Base-by-base conservation (phyloP, 192 early-diverging fungal genomes). In the Entophlyctis helioformis region DNA sequence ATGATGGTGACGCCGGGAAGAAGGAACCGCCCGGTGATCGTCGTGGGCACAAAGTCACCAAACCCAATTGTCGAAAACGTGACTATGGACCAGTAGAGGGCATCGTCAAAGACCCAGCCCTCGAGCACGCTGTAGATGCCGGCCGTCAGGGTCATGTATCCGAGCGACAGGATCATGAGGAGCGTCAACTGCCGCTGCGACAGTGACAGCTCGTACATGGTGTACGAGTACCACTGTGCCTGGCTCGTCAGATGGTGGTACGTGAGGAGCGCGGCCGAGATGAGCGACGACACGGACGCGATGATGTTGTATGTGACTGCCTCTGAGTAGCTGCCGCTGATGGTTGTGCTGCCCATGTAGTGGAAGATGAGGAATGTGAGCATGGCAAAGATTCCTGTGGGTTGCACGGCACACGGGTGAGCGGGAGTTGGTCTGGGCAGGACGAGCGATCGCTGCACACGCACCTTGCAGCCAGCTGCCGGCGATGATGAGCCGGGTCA, bases 51-150 rank as follows among this genome's bases (percentile, higher is more conserved):
- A 13, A 67, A 28, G 42, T 74, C 71, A 10, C 71, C 71, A 48
- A 74, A 74, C 7, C 71, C 67, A 32, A 73, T 69, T 2, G 69
- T 64, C 7, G 62, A 53, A n/a, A 63, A 41, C 5, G 64, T 62
- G 13, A 50, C 39, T 21, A 63, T 37, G 18, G 50, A 50, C 59
- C 61, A 66, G 33, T 64, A 63, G 4, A 60, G n/a, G 3, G 56
- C 60, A 37, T 67, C 67, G 32, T 72, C 68, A 46, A 68, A 60
- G 21, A 63, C 53, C 70, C 70, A 72, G 24, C 51, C 61, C 46
- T 74, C 67, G 12, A 74, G 28, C 31, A 23, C 25, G 12, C 47
- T 46, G 50, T 71, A 74, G 2, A 60, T 7, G 2, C 26, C 9
- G 13, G 57, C 59, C 29, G 43, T 40, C 6, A 49, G 21, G 4